A percentile compares a stretch with the other conserved stretches of the same genome.
phyloP scores from a whole-genome alignment of 768 basidiomycete species.

The Cyclocybe aegerita region DNA sequence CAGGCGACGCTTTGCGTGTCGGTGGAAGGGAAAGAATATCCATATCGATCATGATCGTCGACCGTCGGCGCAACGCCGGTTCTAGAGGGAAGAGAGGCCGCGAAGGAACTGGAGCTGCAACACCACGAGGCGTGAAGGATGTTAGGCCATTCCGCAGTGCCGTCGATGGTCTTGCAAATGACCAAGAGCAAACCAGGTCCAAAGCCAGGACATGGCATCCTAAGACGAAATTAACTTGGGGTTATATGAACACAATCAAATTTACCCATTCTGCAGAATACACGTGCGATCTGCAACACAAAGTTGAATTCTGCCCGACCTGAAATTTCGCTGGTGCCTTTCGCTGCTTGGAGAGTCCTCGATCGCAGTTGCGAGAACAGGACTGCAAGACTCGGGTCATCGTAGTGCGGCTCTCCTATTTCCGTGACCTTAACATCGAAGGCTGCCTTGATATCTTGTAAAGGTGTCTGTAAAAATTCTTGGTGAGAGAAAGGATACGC shows the following conservation, averaged over 20 bases:
- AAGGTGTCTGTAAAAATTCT: conserved; percentile 54
- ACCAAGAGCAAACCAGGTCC: conserved; percentile 88
- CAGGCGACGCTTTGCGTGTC: conserved; percentile 55
- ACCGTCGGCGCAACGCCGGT: conserved; percentile 55
- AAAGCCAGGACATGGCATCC: conserved; percentile 94
- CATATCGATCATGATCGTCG: conserved; percentile 90
- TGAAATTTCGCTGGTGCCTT: conserved; percentile 90
- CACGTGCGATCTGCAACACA: conserved; percentile 89
- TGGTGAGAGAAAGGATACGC: background rate
- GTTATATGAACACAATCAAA: conserved; percentile 1
- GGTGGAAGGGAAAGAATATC: conserved; percentile 65
- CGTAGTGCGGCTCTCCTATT: conserved; percentile 86
- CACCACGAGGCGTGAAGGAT: background rate
- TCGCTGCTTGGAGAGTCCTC: conserved; percentile 89
- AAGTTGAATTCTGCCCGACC: conserved; percentile 92
- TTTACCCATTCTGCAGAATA: conserved; percentile 94
- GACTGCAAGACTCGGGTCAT: conserved; percentile 90
- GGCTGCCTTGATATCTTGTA: conserved; percentile 67
- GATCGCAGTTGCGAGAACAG: conserved; percentile 87
- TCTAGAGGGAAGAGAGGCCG: conserved; percentile 47
- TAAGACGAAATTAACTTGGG: conserved; percentile 27
- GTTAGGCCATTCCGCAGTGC: conserved; percentile 15
- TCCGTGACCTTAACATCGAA: conserved; percentile 54
- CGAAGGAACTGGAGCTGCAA: conserved; percentile 10
- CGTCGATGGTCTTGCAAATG: conserved; percentile 78